Evolutionary conservation across 192 early-diverging fungal genomes (phyloP), one percentile per base, ranked within the genome.

Genomic region (Coemansia sp.): DNA sequence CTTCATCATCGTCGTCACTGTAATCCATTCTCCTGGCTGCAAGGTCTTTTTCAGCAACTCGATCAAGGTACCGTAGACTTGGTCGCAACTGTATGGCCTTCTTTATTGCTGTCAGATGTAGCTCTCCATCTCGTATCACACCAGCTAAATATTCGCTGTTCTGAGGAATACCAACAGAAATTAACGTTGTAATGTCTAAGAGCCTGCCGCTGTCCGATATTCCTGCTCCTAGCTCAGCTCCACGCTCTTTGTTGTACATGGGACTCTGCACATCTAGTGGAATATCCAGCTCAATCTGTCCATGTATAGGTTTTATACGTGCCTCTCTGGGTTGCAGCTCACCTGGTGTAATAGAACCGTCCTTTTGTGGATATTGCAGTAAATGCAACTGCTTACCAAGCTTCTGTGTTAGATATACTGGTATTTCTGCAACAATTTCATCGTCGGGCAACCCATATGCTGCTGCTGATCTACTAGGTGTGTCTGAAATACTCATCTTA

Each of bases 61-160:
- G 89, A 66, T 97, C 95, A 25, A 96, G 77, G 72, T 98, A 96
- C 61, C 88, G 89, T 39, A 98, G 87, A 22, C 87, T 90, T 9
- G 96, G 95, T 1, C 93, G 89, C 63, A 98, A 75, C 74, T 97
- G 95, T 10, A 94, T 82, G 4, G 87, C 70, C 31, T 88, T 83
- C 9, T 74, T 62, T 31, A 98, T 73, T 2, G 91, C 89, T 5
- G 93, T 93, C 60, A 98, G 61, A 68, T 98, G 96, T 62, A 98
- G 79, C 59, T 90, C 92, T 87, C 93, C 88, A 52, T 92, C 79
- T 54, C 84, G 82, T 4, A 96, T 57, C 10, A 90, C 86, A 22
- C 93, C 96, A 39, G 92, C 89, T 71, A 94, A 74, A 71, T 96
- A 98, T 36, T 87, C 90, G 46, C 91, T 90, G 60, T 87, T 84